These are phyloP conservation scores for Trypanosoma lewisi DNA, from an alignment of 208 protist species.

Conservation along the genomic window DNA sequence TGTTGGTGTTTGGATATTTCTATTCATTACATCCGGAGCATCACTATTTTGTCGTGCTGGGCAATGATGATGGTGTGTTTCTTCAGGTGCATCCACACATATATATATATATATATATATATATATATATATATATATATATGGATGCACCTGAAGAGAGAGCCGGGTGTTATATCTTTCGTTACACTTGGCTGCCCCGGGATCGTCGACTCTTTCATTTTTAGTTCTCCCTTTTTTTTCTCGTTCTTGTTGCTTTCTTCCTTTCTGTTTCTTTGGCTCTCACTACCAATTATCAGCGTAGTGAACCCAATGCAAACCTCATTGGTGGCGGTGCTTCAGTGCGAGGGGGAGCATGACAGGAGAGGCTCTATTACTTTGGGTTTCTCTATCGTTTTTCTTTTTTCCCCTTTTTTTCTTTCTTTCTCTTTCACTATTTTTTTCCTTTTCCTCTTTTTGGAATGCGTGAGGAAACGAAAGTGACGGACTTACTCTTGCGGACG, in stretches of 20 bases:
- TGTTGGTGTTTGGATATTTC: too few relatives aligned
- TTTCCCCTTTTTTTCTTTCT: too few relatives aligned
- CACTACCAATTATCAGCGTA: not conserved
- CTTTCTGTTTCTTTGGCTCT: conserved; percentile 5
- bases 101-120: too few relatives aligned
- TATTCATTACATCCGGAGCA: too few relatives aligned
- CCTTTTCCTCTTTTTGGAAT: not conserved
- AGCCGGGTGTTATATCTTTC: not conserved
- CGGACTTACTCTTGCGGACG: not conserved
- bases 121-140: too few relatives aligned
- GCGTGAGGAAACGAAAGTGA: too few relatives aligned
- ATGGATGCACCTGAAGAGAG: not conserved
- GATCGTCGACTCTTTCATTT: not conserved
- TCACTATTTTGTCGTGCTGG: too few relatives aligned
- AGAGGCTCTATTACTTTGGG: not conserved
- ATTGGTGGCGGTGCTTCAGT: not conserved
- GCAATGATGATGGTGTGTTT: too few relatives aligned
- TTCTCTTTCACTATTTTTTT: too few relatives aligned
- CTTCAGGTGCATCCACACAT: too few relatives aligned
- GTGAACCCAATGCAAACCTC: not conserved
- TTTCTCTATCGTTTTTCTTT: not conserved
- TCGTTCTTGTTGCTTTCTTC: not conserved
- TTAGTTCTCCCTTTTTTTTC: not conserved
- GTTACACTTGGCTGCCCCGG: not conserved
- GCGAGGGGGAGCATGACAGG: not conserved